These are phyloP conservation scores for Mytilinidion resinicola DNA, from an alignment of 495 filamentous ascomycete genomes.

Conservation along the genomic window DNA sequence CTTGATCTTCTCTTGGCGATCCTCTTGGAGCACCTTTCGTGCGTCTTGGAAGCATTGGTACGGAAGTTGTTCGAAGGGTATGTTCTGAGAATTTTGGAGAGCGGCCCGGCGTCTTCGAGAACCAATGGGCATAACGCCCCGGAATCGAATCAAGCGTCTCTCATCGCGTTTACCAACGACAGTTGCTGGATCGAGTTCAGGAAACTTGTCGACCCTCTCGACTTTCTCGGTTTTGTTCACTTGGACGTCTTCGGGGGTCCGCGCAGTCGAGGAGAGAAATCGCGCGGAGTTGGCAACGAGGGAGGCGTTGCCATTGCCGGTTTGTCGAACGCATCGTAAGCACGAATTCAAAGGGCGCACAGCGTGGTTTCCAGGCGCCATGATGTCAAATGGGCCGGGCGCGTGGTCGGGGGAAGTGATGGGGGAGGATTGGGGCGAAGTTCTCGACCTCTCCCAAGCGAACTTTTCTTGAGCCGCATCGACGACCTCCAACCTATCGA, in stretches of 20 bases:
- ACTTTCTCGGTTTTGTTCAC: neutral
- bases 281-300: conserved; percentile 13
- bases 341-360: conserved; percentile 20
- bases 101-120: conserved; percentile 79
- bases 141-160: conserved; percentile 23
- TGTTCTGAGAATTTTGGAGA: conserved; percentile 56
- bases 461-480: conserved; percentile 12
- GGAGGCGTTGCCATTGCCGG: neutral
- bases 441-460: conserved; percentile 1
- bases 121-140: conserved; percentile 18
- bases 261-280: conserved; percentile 22
- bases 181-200: conserved; percentile 28
- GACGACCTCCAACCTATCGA: neutral
- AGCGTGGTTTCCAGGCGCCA: conserved; percentile 17
- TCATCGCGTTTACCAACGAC: conserved; percentile 28
- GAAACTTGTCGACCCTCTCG: conserved; percentile 17
- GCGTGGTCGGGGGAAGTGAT: neutral
- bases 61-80: conserved; percentile 88
- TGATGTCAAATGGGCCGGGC: neutral
- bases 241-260: conserved; percentile 14
- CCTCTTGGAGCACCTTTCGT: conserved; percentile 68
- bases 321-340: conserved; percentile 19
- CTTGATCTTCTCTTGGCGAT: conserved; percentile 72
- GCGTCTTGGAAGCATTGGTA: conserved; percentile 98
- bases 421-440: neutral